Conservation (phyloP, 148 eudicot species). For the Agrostemma githago region DNA sequence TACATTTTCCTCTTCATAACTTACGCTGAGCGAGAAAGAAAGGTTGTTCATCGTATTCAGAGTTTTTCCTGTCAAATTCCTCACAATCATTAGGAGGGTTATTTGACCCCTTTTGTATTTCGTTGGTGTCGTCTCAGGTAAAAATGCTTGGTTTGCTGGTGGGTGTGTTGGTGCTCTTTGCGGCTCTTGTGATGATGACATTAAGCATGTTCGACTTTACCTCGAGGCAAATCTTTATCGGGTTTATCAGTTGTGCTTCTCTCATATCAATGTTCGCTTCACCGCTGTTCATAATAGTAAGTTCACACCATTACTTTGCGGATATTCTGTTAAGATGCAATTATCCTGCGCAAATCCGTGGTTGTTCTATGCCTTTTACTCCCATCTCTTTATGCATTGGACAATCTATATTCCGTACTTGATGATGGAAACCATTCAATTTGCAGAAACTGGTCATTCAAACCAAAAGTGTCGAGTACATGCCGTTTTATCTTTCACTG, state of each 20-base stretch:
- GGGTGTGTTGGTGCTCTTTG: slow-evolving; percentile 45
- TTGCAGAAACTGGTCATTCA: slow-evolving; percentile 65
- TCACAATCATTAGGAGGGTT: slow-evolving; percentile 2
- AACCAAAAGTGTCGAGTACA: slow-evolving; percentile 80
- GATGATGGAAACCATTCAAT: slow-evolving; percentile 10
- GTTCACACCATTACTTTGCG: slow-evolving; percentile 11
- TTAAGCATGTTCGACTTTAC: slow-evolving; percentile 40
- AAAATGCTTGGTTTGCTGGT: slow-evolving; percentile 58
- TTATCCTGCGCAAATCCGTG: neutral
- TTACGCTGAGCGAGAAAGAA: slow-evolving; percentile 47
- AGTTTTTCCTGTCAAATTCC: slow-evolving; percentile 14
- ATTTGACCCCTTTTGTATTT: neutral
- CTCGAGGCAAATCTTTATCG: slow-evolving; percentile 47
- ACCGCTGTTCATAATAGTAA: slow-evolving; percentile 76
- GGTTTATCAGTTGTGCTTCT: slow-evolving; percentile 57
- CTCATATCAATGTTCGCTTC: slow-evolving; percentile 93
- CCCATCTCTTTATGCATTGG: neutral
- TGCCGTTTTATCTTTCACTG: slow-evolving; percentile 89
- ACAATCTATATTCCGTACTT: neutral
- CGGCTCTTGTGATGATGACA: slow-evolving; percentile 40
- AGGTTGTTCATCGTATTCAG: slow-evolving; percentile 35
- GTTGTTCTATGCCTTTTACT: neutral
- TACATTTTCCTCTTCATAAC: slow-evolving; percentile 45
- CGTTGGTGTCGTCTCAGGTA: slow-evolving; percentile 37
- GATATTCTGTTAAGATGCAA: neutral